Conservation (phyloP, 148 eudicot genomes). For the Rhododendron ovatum region DNA sequence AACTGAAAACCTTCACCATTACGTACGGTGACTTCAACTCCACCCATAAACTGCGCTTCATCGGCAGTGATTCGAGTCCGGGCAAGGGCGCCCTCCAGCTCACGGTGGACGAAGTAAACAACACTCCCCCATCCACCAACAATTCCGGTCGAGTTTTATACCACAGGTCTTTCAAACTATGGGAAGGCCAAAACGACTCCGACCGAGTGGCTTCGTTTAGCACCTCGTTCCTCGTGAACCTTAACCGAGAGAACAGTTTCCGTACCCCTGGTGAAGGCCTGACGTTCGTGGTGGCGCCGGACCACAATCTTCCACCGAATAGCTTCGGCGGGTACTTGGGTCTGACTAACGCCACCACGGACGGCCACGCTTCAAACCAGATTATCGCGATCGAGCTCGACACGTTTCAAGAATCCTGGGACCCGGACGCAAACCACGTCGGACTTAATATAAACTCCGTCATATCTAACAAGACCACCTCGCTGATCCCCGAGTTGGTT, state of each 20-base stretch:
- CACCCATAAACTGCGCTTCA: neutral
- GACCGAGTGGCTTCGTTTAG: conserved; percentile 49
- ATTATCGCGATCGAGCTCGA: conserved; percentile 77
- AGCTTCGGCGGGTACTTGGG: conserved; percentile 63
- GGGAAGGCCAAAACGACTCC: conserved; percentile 26
- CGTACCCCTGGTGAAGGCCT: conserved; percentile 54
- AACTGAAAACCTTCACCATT: neutral
- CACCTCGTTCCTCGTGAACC: conserved; percentile 53
- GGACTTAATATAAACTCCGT: conserved; percentile 62
- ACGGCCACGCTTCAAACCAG: conserved; percentile 30
- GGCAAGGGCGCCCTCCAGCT: conserved; percentile 52
- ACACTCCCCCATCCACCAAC: neutral
- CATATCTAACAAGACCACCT: conserved; percentile 25
- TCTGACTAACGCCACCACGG: conserved; percentile 52
- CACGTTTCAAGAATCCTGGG: conserved; percentile 46
- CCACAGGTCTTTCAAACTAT: conserved; percentile 30
- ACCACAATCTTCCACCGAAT: conserved; percentile 21
- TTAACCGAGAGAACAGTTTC: conserved; percentile 3
- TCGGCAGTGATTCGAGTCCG: neutral
- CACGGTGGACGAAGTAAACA: conserved; percentile 33
- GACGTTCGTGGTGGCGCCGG: conserved; percentile 58
- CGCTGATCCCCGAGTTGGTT: conserved; percentile 27
- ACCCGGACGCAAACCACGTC: conserved; percentile 68
- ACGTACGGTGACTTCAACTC: neutral
- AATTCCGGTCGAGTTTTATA: conserved; percentile 49